Conservation (phyloP, 805 yeast species). For the Saccharomycopsis sp. region DNA sequence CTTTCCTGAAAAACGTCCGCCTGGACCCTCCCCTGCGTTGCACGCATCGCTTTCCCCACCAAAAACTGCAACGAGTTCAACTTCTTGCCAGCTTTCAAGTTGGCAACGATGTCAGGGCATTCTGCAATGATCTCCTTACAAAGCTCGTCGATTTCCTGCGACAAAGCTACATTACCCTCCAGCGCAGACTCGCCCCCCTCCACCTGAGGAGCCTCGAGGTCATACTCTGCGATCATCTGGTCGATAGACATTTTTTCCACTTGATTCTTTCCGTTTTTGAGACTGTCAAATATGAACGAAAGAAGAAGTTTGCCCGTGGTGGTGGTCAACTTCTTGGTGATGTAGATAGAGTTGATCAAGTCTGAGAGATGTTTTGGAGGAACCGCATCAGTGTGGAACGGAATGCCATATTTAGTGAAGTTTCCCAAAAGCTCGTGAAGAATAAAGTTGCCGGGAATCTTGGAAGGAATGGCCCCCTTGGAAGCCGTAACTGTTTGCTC, state of each 20-base stretch:
- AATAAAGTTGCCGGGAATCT: constrained; percentile 65
- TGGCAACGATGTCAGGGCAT: constrained; percentile 49
- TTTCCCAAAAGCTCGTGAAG: constrained; percentile 75
- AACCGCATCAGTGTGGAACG: constrained; percentile 31
- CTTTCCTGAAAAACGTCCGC: constrained; percentile 31
- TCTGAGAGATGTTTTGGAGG: constrained; percentile 44
- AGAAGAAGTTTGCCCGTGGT: constrained; percentile 64
- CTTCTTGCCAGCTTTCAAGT: constrained; percentile 51
- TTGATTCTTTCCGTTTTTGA: constrained; percentile 30
- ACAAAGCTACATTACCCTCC: constrained; percentile 32
- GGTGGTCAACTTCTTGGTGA: constrained; percentile 43
- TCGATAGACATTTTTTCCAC: constrained; percentile 27
- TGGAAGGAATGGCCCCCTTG: constrained; percentile 26
- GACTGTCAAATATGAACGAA: constrained; percentile 48
- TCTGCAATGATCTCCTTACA: constrained; percentile 41
- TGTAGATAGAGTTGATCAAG: constrained; percentile 44
- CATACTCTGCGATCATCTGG: constrained; percentile 48
- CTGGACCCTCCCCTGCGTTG: constrained; percentile 54
- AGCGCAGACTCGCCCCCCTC: constrained; percentile 24
- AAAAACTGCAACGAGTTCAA: constrained; percentile 63
- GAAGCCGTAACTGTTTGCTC: constrained; percentile 23
- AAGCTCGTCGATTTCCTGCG: constrained; percentile 28
- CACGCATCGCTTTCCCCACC: constrained; percentile 80
- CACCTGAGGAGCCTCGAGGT: constrained; percentile 31
- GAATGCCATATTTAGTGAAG: constrained; percentile 36